Evolutionary conservation across 2,329 filamentous ascomycete species (phyloP), one percentile per base, ranked within the genome.

Genomic region (Phialophora macrospora): DNA sequence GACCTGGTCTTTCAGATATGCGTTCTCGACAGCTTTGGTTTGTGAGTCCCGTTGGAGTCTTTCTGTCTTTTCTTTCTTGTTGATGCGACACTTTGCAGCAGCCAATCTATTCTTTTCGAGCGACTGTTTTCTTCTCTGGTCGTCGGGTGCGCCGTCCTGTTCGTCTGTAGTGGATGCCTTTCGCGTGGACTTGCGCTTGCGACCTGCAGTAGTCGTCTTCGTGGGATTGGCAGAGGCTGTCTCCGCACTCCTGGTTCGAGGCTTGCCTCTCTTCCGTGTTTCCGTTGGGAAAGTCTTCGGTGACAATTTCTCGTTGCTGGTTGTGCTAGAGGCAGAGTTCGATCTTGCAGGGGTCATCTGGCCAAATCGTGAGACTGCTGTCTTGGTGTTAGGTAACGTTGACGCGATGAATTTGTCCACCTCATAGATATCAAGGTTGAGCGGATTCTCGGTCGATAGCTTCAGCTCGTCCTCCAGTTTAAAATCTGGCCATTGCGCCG

Each of bases 21-120:
- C 66, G 55, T 72, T 72, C 51, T 71, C 68, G n/a, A 72, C 63
- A 1, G 70, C 71, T 52, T 71, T 72, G 32, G 72, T 69, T 59
- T 72, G 71, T 7, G 71, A 72, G 48, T 72, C 70, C 14, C 70
- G 70, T 51, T 72, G 70, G 59, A 72, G 61, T 38, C 68, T 59
- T 51, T 72, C 70, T 14, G 71, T 72, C 67, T 70, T 72, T 34
- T 72, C 71, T 58, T 72, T 72, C 60, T 72, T 72, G 60, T 72
- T 72, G 64, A 71, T 63, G 11, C 71, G 70, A 58, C 71, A 72
- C 55, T 72, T 72, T n/a, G 70, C 70, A 22, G 71, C 71, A 5
- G 71, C 71, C n/a, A 72, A 49, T 51, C 71, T 60, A 48, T 72
- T 72, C 66, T 72, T 72, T 60, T 72, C 71, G 20, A 72, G 63